Evolutionary conservation across 768 basidiomycete species (phyloP), one percentile per base, ranked within the genome.

Genomic region (Russula foetens): DNA sequence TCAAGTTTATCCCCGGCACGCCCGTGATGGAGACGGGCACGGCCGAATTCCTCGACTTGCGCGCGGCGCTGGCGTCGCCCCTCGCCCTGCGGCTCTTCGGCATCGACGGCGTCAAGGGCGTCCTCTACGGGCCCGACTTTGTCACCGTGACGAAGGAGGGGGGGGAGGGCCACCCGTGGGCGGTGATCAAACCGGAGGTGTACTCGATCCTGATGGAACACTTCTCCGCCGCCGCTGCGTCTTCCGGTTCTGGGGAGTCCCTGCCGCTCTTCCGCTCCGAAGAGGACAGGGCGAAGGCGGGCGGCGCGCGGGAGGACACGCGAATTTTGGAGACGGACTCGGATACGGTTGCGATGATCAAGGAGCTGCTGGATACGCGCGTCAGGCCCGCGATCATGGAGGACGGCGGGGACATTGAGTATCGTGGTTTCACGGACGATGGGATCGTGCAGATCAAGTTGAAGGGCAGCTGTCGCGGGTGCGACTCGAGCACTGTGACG

Each of bases 341-440:
- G 23, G 97, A 98, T 72, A 91, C 92, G 3, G 92, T 99, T 3
- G 97, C 92, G 8, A 99, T 98, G 96, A 94, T 99, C 67, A 99
- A 99, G 72, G 97, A 99, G 71, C 71, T 98, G 41, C 76, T 99
- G 52, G 96, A 98, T 70, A 98, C 95, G 2, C 77, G 97, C 15
- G 93, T 99, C 19, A 77, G 97, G 56, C 97, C 97, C 6, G 91
- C 94, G 5, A 98, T 99, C 62, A 95, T 95, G 90, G 97, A 98
- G 72, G 96, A 99, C 58, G 97, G 97, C 0, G 97, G 97, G 2
- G 97, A 98, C 71, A 94, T 99, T 59, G 96, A 98, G 74, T 99
- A 90, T 71, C 82, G 87, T 38, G 94, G 92, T 3, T 96, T 98
- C 68, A 80, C 82, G 52, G 92, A 96, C 65, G 84, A 83, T 23